Evolutionary conservation across 2,329 filamentous ascomycete genomes (phyloP).

Genomic region (Rhytidhysteron rufulum): DNA sequence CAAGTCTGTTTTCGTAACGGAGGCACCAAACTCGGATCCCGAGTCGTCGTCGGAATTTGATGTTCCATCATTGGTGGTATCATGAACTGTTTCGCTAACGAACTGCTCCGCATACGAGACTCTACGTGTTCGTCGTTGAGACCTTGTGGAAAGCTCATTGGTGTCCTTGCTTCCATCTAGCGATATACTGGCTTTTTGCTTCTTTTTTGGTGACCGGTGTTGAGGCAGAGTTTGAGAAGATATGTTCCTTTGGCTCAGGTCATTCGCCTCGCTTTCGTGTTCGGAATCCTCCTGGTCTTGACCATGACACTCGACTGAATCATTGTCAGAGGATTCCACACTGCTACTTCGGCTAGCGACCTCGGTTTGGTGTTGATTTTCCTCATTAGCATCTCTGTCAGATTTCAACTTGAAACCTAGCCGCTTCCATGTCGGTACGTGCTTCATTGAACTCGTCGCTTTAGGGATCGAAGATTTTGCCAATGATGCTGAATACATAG

Average conservation of each 20-base stretch:
- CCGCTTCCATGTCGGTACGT: not conserved
- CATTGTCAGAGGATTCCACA: not conserved
- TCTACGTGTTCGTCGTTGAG: slow-evolving; percentile 8
- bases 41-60: no score
- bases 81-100: no score
- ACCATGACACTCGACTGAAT: not conserved
- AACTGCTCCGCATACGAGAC: no score
- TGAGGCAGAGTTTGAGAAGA: not conserved
- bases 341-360: not conserved
- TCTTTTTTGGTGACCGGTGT: not conserved
- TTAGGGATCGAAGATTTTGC: no score
- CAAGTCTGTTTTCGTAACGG: not conserved
- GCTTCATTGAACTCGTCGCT: no score
- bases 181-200: not conserved
- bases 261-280: not conserved
- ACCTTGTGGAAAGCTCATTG: slow-evolving; percentile 1
- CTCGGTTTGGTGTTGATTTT: no score
- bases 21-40: not conserved
- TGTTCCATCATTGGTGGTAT: no score
- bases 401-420: not conserved
- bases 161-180: not conserved
- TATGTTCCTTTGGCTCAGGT: not conserved
- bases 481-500: no score
- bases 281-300: not conserved
- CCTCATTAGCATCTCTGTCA: no score